Conservation (phyloP, 441 rosid species). For the Viola pubescens region DNA sequence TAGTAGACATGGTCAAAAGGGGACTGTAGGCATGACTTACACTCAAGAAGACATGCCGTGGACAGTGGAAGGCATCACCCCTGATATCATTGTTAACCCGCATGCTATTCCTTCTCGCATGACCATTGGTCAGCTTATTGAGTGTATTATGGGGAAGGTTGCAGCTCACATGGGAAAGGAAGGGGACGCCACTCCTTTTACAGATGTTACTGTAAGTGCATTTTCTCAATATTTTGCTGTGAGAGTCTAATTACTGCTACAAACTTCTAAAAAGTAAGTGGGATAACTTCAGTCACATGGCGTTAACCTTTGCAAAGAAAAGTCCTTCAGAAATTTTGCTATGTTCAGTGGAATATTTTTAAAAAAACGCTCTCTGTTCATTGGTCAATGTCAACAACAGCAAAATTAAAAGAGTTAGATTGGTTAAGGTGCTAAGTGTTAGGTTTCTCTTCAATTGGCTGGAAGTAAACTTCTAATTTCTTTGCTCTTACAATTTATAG, state of each 20-base stretch:
- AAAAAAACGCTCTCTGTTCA: too few species aligned
- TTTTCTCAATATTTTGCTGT: not conserved
- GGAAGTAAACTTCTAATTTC: too few species aligned
- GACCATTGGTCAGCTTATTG: slow-evolving; percentile 98
- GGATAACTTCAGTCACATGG: not conserved
- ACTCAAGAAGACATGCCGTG: slow-evolving; percentile 99
- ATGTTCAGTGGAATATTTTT: not conserved
- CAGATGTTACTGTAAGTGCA: slow-evolving; percentile 84
- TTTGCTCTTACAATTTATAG: slow-evolving; percentile 19
- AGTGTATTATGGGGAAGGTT: slow-evolving; percentile 99
- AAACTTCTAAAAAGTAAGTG: not conserved
- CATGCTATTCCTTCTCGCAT: slow-evolving; percentile 99
- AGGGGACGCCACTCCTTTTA: slow-evolving; percentile 97
- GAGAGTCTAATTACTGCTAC: too few species aligned
- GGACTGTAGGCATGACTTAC: slow-evolving; percentile 99
- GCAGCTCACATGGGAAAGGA: slow-evolving; percentile 99
- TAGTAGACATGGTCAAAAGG: slow-evolving; percentile 98
- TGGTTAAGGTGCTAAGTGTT: too few species aligned
- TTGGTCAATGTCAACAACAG: too few species aligned
- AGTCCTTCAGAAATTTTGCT: not conserved
- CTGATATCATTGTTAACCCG: slow-evolving; percentile 90
- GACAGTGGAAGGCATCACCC: slow-evolving; percentile 95
- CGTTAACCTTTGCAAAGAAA: not conserved
- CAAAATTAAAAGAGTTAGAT: too few species aligned
- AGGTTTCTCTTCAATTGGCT: too few species aligned